These are phyloP conservation scores for Aspergillus puulaauensis DNA, from an alignment of 2,329 filamentous ascomycete genomes.

Conservation along the genomic window DNA sequence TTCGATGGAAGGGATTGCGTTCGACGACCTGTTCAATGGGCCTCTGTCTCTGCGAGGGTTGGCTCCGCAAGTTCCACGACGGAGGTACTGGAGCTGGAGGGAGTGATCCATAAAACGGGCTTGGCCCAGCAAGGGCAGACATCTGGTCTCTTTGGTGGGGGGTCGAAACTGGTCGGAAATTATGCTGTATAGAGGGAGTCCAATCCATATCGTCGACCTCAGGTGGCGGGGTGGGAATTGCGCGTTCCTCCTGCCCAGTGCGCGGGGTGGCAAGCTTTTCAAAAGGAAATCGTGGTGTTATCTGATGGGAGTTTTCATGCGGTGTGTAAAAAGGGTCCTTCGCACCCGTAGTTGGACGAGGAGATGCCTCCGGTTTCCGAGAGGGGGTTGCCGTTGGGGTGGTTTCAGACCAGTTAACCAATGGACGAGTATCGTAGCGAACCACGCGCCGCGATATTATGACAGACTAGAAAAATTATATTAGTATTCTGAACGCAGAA, in stretches of 20 bases:
- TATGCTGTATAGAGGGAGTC: conserved; percentile 45
- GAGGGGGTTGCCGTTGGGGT: conserved; percentile 30
- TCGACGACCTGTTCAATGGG: conserved; percentile 36
- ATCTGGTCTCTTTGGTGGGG: conserved; percentile 29
- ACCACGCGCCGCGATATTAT: conserved; percentile 38
- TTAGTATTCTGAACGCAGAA: conserved; percentile 18
- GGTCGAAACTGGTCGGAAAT: conserved; percentile 33
- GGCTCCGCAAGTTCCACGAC: conserved; percentile 40
- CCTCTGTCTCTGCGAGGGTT: conserved; percentile 26
- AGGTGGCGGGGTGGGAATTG: conserved; percentile 39
- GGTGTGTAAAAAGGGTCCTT: conserved; percentile 17
- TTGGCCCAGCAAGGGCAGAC: conserved; percentile 32
- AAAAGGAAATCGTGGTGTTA: conserved; percentile 38
- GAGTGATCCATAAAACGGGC: conserved; percentile 45
- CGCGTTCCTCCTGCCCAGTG: conserved; percentile 20
- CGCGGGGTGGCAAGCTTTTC: conserved; percentile 37
- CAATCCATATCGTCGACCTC: conserved; percentile 51
- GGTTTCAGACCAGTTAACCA: conserved; percentile 43
- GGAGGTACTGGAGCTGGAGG: conserved; percentile 42
- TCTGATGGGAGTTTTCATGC: conserved; percentile 13
- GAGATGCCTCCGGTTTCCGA: conserved; percentile 20
- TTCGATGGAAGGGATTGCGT: conserved; percentile 38
- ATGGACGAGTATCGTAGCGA: conserved; percentile 40
- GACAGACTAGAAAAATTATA: conserved; percentile 30
- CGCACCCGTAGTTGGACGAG: conserved; percentile 16